Base-by-base conservation (phyloP, 2,329 filamentous ascomycete species). In the Orbilia ellipsospora region DNA sequence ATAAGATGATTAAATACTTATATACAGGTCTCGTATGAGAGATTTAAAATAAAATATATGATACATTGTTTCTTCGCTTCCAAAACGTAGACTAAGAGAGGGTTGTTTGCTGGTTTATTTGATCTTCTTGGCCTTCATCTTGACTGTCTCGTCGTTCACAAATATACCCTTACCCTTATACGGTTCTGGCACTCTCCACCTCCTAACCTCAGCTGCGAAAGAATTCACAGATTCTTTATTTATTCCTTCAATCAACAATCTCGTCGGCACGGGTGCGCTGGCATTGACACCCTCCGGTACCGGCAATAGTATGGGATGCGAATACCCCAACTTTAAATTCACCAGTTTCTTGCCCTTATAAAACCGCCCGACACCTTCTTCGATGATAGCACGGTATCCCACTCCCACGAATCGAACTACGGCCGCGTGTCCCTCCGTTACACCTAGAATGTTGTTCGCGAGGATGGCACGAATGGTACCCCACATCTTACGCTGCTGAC, bases 121-220 rank as follows among this genome's bases (percentile, higher is more conserved):
- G 83, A 94, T 93, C 88, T 94, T 95, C 90, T 97, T 99, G 81
- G 92, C 91, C 90, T 99, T 99, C 83, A 99, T 83, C 87, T 91
- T 96, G 85, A 99, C 97, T 31, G 93, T 97, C 87, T 99, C 93
- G 78, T 94, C 93, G 81, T 98, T 96, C 80, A 99, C 90, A 82
- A 98, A 99, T 80, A 99, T 96, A 80, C 95, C 95, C 89, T 80
- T 80, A 79, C 95, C 95, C 88, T 99, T 99, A 84, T 99, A 99
- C 78, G 95, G 95, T 85, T 99, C 95, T 31, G 95, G 95, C 78
- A 88, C 88, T 81, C 95, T 90, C 94, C 94, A 98, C 83, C 86
- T 88, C 80, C 93, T 87, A 79, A 99, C 96, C 79, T 90, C 86
- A 0, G 95, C 95, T 16, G 95, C 95, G 83, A 98, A 97, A 72